A percentile compares a stretch with the other conserved stretches of the same genome.
Evolutionary conservation across 2,329 filamentous ascomycete species (phyloP).

Genomic region (Penicillium sp.): DNA sequence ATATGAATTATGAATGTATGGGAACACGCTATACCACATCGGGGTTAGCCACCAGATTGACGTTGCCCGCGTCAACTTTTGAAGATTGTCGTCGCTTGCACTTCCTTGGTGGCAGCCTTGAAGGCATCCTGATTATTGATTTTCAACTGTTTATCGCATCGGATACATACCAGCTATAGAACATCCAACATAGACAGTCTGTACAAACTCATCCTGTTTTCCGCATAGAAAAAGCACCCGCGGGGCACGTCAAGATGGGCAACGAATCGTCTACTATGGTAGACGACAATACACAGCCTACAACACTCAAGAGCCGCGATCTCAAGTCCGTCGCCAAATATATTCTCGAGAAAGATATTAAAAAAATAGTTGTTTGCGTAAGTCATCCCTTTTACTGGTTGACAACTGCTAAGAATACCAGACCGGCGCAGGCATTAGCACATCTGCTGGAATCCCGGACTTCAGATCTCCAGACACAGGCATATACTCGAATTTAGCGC

Average conservation of each 20-base stretch:
- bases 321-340: constrained; percentile 74
- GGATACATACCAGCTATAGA: not conserved
- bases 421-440: constrained; percentile 77
- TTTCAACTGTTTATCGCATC: not conserved
- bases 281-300: constrained; percentile 60
- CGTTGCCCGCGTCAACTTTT: not conserved
- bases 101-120: not conserved
- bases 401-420: constrained; percentile 22
- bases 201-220: not conserved
- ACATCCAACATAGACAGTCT: not conserved
- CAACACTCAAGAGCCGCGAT: constrained; percentile 64
- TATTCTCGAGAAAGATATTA: constrained; percentile 65
- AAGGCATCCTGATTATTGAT: not conserved
- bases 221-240: constrained; percentile 15
- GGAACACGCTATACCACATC: not conserved
- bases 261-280: constrained; percentile 71
- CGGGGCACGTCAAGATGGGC: constrained; percentile 60
- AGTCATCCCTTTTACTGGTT: constrained; percentile 14
- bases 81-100: not conserved
- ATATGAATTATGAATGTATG: no score
- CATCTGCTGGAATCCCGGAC: constrained; percentile 62
- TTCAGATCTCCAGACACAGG: constrained; percentile 82
- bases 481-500: constrained; percentile 84
- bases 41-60: not conserved
- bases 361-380: constrained; percentile 76